Base-by-base conservation (phyloP, 352 stramenopile genomes). In the Globisporangium orthogonon region DNA sequence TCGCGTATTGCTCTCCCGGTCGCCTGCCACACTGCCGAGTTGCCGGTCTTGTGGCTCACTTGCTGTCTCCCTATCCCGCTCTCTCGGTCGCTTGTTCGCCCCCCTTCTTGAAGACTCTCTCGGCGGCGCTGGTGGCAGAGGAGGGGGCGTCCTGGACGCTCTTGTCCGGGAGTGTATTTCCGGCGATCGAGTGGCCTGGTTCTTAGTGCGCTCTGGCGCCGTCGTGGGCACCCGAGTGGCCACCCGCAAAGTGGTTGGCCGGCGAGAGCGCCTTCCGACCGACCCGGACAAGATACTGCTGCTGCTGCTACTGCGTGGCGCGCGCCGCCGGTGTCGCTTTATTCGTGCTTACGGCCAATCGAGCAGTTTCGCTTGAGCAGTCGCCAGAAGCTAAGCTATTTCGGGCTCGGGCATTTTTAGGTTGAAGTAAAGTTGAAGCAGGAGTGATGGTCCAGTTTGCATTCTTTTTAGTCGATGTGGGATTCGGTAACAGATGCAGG, bases 401-500 rank as follows among this genome's bases (percentile, higher is more conserved):
- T 47, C 11, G 11, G 41, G 3, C 33, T 11, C 17, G n/a, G n/a
- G n/a, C n/a, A n/a, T n/a, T n/a, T n/a, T n/a, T 11, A 49, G 31
- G n/a, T 29, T 28, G 50, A 46, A 55, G 50, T 47, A n/a, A n/a
- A n/a, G n/a, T n/a, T n/a, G 54, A 60, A 48, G 29, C 29, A 41
- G 33, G 54, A 62, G 48, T 62, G 40, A 56, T 47, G 37, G 56
- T 56, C 50, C n/a, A 37, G 66, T 43, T 55, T 71, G 37, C 35
- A 4, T 39, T 17, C 31, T 11, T 10, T 6, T n/a, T n/a, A n/a
- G n/a, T n/a, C n/a, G 11, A 40, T 10, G 28, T 40, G 48, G 18
- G 9, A 44, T n/a, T 18, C 3, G 5, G n/a, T 0, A 35, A 29
- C 18, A 23, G 11, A 47, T 31, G 39, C 17, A 40, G 51, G 33